Base-by-base conservation (phyloP, 2,329 filamentous ascomycete genomes). In the Eutypa lata region DNA sequence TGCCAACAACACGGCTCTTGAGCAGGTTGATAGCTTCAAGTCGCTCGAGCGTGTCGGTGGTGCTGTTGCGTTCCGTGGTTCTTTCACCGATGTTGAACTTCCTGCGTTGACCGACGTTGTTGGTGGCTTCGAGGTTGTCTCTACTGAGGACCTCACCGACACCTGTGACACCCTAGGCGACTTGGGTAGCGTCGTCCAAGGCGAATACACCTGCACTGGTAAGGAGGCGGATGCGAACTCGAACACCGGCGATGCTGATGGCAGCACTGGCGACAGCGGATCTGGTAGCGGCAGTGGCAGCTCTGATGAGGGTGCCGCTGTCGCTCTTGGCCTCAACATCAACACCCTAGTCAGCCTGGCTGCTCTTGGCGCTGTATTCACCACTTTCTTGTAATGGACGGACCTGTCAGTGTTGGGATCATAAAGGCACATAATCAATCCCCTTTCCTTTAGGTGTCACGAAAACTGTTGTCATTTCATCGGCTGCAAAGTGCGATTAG, bases 1-100 rank as follows among this genome's bases (percentile, higher is more conserved):
- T 67, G 87, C 65, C 74, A 96, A 96, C 84, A 97, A 97, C 86
- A 90, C 90, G 56, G 76, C 78, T 52, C 81, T 97, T 33, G 63
- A 73, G 52, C 69, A 76, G 55, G 78, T 97, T 52, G 73, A 81
- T 59, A 84, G 83, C 33, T 89, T 97, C 74, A 79, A 81, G 56
- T 69, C 77, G 59, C 82, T 99, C 26, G 68, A 82, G 67, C 82
- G 76, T 51, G 83, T 97, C 54, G 82, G 79, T 59, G 93, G 92
- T 75, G 91, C 90, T 65, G 79, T 97, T 67, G 87, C 91, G 71
- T 84, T 96, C 71, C 86, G 86, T 64, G 94, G 94, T 66, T 88
- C 85, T 77, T 95, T 97, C 73, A 81, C 84, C 58, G 78, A 82
- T 55, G 85, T 94, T 61, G 68, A 78, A 35, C 81, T 97, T 50